Percentiles rank a stretch among this genome's conserved stretches.
Conservation (phyloP, 2,329 filamentous ascomycete genomes). For the Chrysoporthe cubensis region DNA sequence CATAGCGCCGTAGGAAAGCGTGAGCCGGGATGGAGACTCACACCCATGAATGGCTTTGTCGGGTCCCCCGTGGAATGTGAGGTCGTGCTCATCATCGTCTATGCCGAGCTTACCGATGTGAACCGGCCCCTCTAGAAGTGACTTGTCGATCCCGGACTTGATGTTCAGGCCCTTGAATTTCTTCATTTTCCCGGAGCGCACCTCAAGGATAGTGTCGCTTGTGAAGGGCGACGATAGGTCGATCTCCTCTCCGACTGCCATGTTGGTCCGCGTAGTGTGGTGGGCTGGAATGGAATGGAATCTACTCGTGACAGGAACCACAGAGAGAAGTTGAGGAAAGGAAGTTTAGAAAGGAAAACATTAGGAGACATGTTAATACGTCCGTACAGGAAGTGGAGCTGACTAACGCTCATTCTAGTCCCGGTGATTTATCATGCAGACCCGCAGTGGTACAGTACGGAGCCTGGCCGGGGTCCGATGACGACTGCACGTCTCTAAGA, state of each 20-base stretch:
- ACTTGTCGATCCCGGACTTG: conserved; percentile 62
- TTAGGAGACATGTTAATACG: no score
- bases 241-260: conserved; percentile 31
- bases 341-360: background rate
- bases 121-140: conserved; percentile 46
- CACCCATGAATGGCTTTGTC: conserved; percentile 68
- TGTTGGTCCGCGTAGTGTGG: background rate
- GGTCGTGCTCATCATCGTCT: conserved; percentile 64
- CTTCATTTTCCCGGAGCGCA: conserved; percentile 62
- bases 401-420: background rate
- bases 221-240: conserved; percentile 49
- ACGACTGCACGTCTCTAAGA: background rate
- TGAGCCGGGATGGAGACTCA: conserved; percentile 37
- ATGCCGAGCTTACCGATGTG: conserved; percentile 55
- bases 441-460: background rate
- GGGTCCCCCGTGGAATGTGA: conserved; percentile 61
- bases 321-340: background rate
- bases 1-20: background rate
- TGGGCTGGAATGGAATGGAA: background rate
- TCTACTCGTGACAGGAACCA: background rate
- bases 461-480: background rate
- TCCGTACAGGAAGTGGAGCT: background rate
- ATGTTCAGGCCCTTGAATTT: conserved; percentile 55
- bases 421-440: background rate
- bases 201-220: conserved; percentile 56